Percentiles rank a stretch among this genome's conserved stretches.
Conservation (phyloP, 768 basidiomycete species). For the Trametes cingulata region DNA sequence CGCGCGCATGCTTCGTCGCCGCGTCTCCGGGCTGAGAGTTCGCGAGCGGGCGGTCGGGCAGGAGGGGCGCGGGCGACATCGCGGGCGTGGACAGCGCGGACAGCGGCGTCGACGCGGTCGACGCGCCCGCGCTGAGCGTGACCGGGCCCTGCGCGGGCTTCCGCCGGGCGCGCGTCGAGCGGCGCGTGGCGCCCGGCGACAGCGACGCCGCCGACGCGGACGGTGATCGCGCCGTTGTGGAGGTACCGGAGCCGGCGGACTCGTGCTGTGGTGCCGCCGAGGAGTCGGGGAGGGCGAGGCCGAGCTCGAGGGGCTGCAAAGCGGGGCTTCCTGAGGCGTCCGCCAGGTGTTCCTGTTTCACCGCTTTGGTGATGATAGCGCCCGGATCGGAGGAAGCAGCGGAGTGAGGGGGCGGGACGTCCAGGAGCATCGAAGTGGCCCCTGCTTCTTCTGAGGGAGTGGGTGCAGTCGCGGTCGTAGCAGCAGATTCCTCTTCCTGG, state of each 20-base stretch:
- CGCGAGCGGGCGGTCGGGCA: too few relatives aligned
- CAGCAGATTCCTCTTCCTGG: background rate
- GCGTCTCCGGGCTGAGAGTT: too few relatives aligned
- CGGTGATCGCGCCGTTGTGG: background rate
- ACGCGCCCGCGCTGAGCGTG: background rate
- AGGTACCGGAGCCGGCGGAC: background rate
- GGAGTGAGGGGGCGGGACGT: background rate
- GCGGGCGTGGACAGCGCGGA: slow-evolving; percentile 1
- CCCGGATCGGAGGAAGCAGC: background rate
- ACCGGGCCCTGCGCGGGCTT: slow-evolving; percentile 17
- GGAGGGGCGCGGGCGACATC: background rate
- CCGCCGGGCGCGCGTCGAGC: slow-evolving; percentile 15
- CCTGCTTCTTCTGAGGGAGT: background rate
- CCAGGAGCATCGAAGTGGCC: background rate
- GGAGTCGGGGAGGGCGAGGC: slow-evolving; percentile 1
- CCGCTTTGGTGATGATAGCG: background rate
- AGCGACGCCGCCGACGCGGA: background rate
- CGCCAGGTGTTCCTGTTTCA: slow-evolving; percentile 2
- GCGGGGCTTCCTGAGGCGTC: background rate
- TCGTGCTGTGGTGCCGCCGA: background rate
- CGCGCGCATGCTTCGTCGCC: background rate
- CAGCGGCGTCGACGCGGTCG: slow-evolving; percentile 5
- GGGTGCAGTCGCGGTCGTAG: background rate
- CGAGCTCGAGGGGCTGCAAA: slow-evolving; percentile 4
- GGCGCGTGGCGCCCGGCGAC: slow-evolving; percentile 3